Evolutionary conservation across 345 rosid species (phyloP).

Genomic region (Clausena lansium): DNA sequence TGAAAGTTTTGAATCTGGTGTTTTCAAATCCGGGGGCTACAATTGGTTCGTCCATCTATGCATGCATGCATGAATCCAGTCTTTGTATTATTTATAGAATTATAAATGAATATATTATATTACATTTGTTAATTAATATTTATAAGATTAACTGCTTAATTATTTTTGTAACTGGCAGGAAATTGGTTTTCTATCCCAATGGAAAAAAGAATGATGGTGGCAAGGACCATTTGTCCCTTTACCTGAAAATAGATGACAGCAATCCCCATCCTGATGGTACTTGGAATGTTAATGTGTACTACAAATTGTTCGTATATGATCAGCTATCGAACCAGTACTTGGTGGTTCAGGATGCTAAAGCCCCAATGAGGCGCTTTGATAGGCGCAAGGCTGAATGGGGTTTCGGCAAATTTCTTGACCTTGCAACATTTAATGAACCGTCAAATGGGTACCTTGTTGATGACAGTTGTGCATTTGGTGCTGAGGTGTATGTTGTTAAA

Average conservation of each 20-base stretch:
- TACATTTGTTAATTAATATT: too few species aligned
- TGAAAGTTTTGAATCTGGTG: too few species aligned
- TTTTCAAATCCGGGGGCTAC: too few species aligned
- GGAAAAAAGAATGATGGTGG: conserved; percentile 10
- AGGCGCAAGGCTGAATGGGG: conserved; percentile 4
- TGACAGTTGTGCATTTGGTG: neutral
- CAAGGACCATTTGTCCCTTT: conserved; percentile 8
- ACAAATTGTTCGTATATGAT: neutral
- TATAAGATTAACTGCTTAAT: too few species aligned
- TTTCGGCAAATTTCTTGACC: neutral
- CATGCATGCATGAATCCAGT: too few species aligned
- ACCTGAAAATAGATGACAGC: conserved; percentile 10
- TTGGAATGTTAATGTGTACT: conserved; percentile 10
- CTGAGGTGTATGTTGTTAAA: conserved; percentile 3
- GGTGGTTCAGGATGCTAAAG: too few species aligned
- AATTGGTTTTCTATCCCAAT: conserved; percentile 3
- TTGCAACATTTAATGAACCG: conserved; percentile 3
- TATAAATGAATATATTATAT: too few species aligned
- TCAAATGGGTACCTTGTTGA: conserved; percentile 4
- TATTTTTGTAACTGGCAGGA: too few species aligned
- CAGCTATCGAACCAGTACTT: too few species aligned
- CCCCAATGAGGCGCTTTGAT: too few species aligned
- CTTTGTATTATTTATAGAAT: too few species aligned
- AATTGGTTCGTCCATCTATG: too few species aligned
- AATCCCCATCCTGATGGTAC: neutral